phyloP scores from a whole-genome alignment of 2,329 filamentous ascomycete species.

The Ploettnerulaceae sp. region DNA sequence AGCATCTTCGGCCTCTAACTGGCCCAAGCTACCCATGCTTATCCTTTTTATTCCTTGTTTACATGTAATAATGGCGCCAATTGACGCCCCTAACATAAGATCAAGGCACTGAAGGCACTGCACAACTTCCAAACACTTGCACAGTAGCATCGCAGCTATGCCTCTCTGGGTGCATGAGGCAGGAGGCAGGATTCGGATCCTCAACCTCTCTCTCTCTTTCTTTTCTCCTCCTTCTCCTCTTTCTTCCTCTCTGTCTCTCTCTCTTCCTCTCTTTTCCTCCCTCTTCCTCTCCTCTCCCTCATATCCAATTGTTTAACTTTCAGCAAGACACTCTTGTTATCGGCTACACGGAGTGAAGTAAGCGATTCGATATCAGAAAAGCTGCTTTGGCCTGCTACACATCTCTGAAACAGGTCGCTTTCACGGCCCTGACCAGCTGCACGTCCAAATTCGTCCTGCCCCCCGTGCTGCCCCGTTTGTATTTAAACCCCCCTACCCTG shows the following conservation, averaged over 20 bases:
- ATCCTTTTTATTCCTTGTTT: conserved; percentile 10
- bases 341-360: background rate
- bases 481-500: conserved; percentile 4
- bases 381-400: conserved; percentile 9
- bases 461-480: conserved; percentile 6
- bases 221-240: background rate
- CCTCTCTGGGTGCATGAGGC: background rate
- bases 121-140: conserved; percentile 12
- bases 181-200: background rate
- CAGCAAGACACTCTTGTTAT: conserved; percentile 4
- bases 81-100: conserved; percentile 13
- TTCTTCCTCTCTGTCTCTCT: background rate
- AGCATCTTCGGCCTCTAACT: conserved; percentile 5
- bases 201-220: background rate
- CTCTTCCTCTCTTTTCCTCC: conserved; percentile 1
- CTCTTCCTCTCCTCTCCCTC: background rate
- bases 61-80: conserved; percentile 9
- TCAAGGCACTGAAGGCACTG: conserved; percentile 1
- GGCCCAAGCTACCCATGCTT: conserved; percentile 15
- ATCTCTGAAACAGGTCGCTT: conserved; percentile 14
- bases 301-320: too few relatives aligned
- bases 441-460: conserved; percentile 6
- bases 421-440: conserved; percentile 8
- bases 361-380: conserved; percentile 12
- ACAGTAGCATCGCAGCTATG: background rate